Evolutionary conservation across 768 basidiomycete genomes (phyloP).

Genomic region (Boletus subparvulus): DNA sequence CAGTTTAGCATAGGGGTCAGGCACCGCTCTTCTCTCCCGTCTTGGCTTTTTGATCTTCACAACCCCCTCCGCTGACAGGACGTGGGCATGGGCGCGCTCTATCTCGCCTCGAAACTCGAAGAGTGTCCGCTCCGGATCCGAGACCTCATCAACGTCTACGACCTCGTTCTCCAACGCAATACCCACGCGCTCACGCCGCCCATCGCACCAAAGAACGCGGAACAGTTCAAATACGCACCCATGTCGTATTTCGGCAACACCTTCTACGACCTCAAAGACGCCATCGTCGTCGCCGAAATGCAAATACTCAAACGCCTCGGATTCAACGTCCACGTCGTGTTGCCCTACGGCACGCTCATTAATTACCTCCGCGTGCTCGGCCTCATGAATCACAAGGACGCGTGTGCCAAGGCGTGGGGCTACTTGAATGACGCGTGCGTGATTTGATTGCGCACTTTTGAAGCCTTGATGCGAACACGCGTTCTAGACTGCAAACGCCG

Average conservation of each 20-base stretch:
- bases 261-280: constrained; percentile 95
- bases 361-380: constrained; percentile 92
- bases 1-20: constrained; percentile 91
- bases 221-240: constrained; percentile 65
- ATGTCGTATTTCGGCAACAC: constrained; percentile 88
- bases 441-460: neutral
- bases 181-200: constrained; percentile 44
- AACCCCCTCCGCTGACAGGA: constrained; percentile 50
- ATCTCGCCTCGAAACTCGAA: constrained; percentile 87
- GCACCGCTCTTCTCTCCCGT: constrained; percentile 15
- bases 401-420: constrained; percentile 84
- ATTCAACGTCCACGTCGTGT: constrained; percentile 90
- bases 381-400: constrained; percentile 68
- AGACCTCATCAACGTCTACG: constrained; percentile 92
- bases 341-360: constrained; percentile 92
- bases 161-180: constrained; percentile 79
- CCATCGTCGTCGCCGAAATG: constrained; percentile 93
- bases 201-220: constrained; percentile 17
- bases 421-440: constrained; percentile 95
- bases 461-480: neutral
- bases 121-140: constrained; percentile 90
- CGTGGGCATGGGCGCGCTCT: constrained; percentile 84
- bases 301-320: constrained; percentile 94
- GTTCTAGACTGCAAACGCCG: constrained; percentile 83
- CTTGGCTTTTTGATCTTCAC: constrained; percentile 6